phyloP scores from a whole-genome alignment of 306 rosid species.

The Quercus cerris region DNA sequence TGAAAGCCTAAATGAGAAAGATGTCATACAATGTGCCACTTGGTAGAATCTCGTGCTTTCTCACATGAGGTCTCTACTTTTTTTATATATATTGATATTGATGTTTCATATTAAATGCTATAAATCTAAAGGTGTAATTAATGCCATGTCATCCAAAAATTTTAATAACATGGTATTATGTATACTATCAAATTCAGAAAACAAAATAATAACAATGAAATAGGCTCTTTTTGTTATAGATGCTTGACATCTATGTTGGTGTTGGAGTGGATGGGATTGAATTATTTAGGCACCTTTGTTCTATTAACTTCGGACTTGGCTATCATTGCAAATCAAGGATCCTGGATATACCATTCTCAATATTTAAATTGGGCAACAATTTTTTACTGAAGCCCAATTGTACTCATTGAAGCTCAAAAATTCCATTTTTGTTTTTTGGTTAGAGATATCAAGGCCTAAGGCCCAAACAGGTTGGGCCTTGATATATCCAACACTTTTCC shows the following conservation, averaged over 20 bases:
- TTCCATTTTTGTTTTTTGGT: neutral
- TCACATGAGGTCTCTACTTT: too few relatives aligned
- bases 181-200: too few relatives aligned
- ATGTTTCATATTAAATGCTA: too few relatives aligned
- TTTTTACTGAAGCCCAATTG: neutral
- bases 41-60: too few relatives aligned
- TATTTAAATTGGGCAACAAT: neutral
- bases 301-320: constrained; percentile 68
- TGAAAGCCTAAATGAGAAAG: too few relatives aligned
- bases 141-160: too few relatives aligned
- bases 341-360: constrained; percentile 74
- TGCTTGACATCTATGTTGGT: constrained; percentile 51
- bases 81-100: too few relatives aligned
- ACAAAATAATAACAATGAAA: constrained; percentile 10
- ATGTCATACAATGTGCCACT: too few relatives aligned
- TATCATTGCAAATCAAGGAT: constrained; percentile 67
- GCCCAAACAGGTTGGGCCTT: too few relatives aligned
- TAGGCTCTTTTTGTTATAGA: constrained; percentile 59
- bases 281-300: constrained; percentile 67
- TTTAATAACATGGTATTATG: too few relatives aligned
- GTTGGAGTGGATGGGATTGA: constrained; percentile 91
- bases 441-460: too few relatives aligned
- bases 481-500: neutral
- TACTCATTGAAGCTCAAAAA: neutral
- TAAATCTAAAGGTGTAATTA: too few relatives aligned